Evolutionary conservation across 352 stramenopile genomes (phyloP), one percentile per base, ranked within the genome.

Genomic region (Globisporangium lucens): DNA sequence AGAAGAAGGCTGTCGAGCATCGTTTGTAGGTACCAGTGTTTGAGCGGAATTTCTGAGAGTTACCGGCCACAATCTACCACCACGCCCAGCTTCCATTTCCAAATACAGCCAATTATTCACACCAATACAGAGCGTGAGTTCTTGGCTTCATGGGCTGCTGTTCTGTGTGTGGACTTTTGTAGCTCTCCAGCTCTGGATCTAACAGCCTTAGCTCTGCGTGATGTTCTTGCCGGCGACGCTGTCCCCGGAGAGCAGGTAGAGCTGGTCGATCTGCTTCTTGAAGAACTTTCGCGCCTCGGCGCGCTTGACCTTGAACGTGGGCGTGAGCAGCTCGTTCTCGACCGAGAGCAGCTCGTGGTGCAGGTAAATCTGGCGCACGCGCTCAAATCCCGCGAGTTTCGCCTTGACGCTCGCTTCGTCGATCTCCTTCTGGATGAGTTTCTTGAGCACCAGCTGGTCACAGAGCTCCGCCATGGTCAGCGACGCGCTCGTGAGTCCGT

Each of bases 281-380:
- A 93, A 92, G 47, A 63, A 61, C 52, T 75, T 79, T 61, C 90
- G 78, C 29, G 79, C 82, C 43, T 92, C 83, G 13, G 59, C 72
- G 15, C 97, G 82, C 68, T 98, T 98, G 64, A 99, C 82, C 72
- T 99, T 99, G 79, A 98, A 98, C 2, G 97, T 99, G 9, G 97
- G 96, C n/a, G 97, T 99, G 29, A 98, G 74, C 53, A 99, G 80
- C 61, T 89, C 94, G 79, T 98, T 98, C 22, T 98, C 93, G 27
- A 97, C 83, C 1, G 84, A 88, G 72, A 98, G 98, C 6, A 89
- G 77, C 29, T 98, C 88, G 24, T 91, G 74, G 67, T 98, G 87
- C 57, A 99, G 74, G 65, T 98, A 84, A 38, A 99, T 84, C 56
- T 92, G 89, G 49, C 90, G 95, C 41, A 97, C 77, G 35, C 86